Base-by-base conservation (phyloP, 257 asterid genomes). In the Gentiana straminea region DNA sequence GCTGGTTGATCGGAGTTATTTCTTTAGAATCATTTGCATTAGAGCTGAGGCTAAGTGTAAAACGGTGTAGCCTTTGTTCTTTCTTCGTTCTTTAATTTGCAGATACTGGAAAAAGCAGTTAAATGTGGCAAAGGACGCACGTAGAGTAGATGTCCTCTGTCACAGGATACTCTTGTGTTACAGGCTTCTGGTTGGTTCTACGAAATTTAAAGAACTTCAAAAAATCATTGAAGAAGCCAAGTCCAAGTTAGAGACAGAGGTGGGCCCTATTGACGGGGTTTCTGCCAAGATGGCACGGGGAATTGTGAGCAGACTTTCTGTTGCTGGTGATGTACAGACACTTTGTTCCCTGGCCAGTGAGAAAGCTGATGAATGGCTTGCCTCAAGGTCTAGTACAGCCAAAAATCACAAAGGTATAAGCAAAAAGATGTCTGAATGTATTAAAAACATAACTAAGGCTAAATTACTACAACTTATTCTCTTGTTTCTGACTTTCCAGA, bases 71-170 rank as follows among this genome's bases (percentile, higher is more conserved):
- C 4, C 49, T 51, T 32, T 52, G 49, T 47, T 43, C 11, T 49
- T 51, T 44, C 53, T 45, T 13, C 52, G 62, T 43, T 12, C 70
- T 36, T 68, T 44, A 58, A 59, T 57, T 75, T 58, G 13, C 84
- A 89, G 97, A 66, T 84, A 73, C 67, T 90, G 90, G 97, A 86
- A 84, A 81, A 84, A 86, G 76, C 97, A 86, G 77, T 68, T 86
- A 64, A 66, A 55, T 61, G 73, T 80, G 46, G 97, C 96, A 8
- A 90, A 80, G 81, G 97, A 90, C 64, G 96, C 96, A 50, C 91
- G 94, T 24, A 84, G 91, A 53, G 91, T 90, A 41, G 95, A 90
- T 57, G 70, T 68, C 33, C 94, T 89, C 41, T 84, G 94, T 59
- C 69, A 81, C 68, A 76, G 94, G 68, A 82, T 90, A 77, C 77